Conservation (phyloP, 805 yeast genomes). For the Jamesozyma piceae region DNA sequence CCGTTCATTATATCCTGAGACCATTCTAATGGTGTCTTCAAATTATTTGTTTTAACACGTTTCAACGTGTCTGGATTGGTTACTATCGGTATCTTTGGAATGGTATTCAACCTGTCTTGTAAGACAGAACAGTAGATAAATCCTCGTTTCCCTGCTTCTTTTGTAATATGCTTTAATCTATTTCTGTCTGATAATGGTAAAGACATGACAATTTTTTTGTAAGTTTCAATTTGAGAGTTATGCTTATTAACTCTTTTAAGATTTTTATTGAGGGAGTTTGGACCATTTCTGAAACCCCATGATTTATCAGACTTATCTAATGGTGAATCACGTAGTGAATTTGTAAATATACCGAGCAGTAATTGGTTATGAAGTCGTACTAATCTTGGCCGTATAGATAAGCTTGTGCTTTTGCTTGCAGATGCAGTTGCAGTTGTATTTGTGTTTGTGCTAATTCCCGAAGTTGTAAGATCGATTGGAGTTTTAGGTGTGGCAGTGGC, state of each 20-base stretch:
- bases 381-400: constrained; percentile 9
- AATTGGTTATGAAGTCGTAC: constrained; percentile 66
- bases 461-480: neutral
- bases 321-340: constrained; percentile 72
- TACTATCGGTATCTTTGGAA: constrained; percentile 75
- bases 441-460: neutral
- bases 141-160: constrained; percentile 72
- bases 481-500: neutral
- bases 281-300: constrained; percentile 37
- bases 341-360: constrained; percentile 71
- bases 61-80: constrained; percentile 28
- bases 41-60: constrained; percentile 25
- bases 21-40: constrained; percentile 56
- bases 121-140: constrained; percentile 62
- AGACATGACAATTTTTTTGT: constrained; percentile 80
- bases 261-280: constrained; percentile 39
- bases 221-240: constrained; percentile 63
- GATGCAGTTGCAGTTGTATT: neutral
- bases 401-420: neutral
- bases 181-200: constrained; percentile 77
- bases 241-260: constrained; percentile 34
- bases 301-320: constrained; percentile 60
- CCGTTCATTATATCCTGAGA: constrained; percentile 88
- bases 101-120: constrained; percentile 47
- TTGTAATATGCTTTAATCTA: constrained; percentile 71